These are phyloP conservation scores for Chrysopogon serrulatus DNA, from an alignment of 176 grass and related monocot genomes.

Conservation along the genomic window DNA sequence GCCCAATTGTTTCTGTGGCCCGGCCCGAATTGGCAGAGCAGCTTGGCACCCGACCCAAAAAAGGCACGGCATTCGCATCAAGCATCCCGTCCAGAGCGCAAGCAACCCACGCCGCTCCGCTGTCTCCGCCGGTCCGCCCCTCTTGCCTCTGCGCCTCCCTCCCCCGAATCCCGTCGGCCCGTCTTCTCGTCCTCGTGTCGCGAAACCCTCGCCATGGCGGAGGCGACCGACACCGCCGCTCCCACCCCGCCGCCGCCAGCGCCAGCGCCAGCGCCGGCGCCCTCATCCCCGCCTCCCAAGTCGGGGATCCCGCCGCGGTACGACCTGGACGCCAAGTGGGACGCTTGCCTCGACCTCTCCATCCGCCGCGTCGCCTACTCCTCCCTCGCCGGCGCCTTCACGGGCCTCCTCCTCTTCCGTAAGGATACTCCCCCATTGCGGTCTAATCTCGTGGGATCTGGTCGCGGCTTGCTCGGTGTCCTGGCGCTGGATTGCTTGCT, in stretches of 20 bases:
- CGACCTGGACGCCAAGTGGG: slow-evolving; percentile 89
- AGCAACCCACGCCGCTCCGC: neutral
- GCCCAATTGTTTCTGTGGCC: no score
- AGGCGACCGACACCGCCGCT: slow-evolving; percentile 46
- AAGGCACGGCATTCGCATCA: neutral
- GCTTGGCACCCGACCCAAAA: neutral
- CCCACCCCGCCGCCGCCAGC: neutral
- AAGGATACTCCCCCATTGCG: neutral
- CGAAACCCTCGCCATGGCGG: slow-evolving; percentile 63
- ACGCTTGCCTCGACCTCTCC: slow-evolving; percentile 85
- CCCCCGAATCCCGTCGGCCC: slow-evolving; percentile 10
- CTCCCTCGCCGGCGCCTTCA: slow-evolving; percentile 76
- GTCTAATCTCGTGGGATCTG: slow-evolving; percentile 2
- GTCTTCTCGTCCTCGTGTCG: neutral
- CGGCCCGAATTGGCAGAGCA: neutral
- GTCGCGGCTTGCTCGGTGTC: neutral
- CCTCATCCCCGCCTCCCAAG: slow-evolving; percentile 4
- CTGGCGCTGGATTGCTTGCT: neutral
- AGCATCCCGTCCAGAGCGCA: neutral
- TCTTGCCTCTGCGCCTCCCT: neutral
- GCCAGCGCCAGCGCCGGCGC: neutral
- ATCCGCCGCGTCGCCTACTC: slow-evolving; percentile 85
- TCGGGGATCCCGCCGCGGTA: slow-evolving; percentile 49
- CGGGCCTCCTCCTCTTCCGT: slow-evolving; percentile 83
- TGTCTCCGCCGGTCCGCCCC: neutral